These are phyloP conservation scores for Alternaria ventricosa DNA, from an alignment of 2,329 filamentous ascomycete genomes.

Conservation along the genomic window DNA sequence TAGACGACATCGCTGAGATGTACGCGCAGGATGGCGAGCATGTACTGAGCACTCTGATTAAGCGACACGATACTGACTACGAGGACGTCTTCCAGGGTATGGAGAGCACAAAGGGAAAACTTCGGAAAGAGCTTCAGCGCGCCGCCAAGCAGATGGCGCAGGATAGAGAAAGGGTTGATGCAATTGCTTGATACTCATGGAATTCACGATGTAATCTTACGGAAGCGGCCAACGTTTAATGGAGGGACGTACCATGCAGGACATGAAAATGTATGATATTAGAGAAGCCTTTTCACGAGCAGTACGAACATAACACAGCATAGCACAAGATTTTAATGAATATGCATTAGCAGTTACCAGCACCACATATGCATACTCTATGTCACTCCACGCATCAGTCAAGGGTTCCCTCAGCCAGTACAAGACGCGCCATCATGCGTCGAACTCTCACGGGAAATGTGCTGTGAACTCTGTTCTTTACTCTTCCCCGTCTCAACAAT, in stretches of 20 bases:
- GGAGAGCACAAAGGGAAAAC: constrained; percentile 27
- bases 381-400: background rate
- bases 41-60: constrained; percentile 53
- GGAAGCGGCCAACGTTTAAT: background rate
- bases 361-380: background rate
- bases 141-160: constrained; percentile 13
- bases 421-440: constrained; percentile 46
- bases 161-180: constrained; percentile 11
- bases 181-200: background rate
- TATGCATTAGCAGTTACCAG: background rate
- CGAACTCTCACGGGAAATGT: constrained; percentile 50
- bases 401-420: background rate
- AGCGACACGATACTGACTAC: constrained; percentile 50
- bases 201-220: background rate
- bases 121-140: constrained; percentile 25
- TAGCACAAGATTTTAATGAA: background rate
- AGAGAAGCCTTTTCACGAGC: background rate
- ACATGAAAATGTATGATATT: background rate
- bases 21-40: constrained; percentile 53
- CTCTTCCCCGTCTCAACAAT: constrained; percentile 54
- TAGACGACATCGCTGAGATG: constrained; percentile 52
- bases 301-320: background rate
- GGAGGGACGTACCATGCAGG: background rate
- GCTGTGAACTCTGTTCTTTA: constrained; percentile 54
- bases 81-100: constrained; percentile 30